Evolutionary conservation across 192 early-diverging fungal species (phyloP), one percentile per base, ranked within the genome.

Genomic region (Podila epigama): DNA sequence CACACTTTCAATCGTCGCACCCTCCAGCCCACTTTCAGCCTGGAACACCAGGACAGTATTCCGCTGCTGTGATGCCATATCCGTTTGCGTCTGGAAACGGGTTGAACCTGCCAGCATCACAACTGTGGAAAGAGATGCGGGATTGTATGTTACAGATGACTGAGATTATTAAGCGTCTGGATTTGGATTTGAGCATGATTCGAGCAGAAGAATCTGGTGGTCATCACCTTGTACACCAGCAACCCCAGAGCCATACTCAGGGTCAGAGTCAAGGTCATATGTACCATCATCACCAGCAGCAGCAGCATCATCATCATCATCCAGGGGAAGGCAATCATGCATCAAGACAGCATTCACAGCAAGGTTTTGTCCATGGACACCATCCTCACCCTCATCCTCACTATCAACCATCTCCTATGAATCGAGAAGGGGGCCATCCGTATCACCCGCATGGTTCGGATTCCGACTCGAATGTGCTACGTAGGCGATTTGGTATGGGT

Each of bases 71-170:
- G 20, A 12, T 56, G 27, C 48, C 63, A 16, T 56, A 53, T 25
- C 58, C 60, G 8, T 54, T 42, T 51, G 29, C 25, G 2, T 22
- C 58, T 15, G 60, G 51, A 29, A 31, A 36, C 31, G 35, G 35
- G 31, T n/a, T 25, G 0, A 18, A 27, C 25, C 13, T 63, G 20
- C 59, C 64, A n/a, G 54, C 60, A 12, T 56, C 65, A 1, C 72
- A 75, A 16, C 37, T 68, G 1, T 75, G 72, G 72, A 64, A 54
- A 18, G 72, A 75, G 34, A 68, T 75, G 64, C 60, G 61, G 29
- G 72, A 75, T 18, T 68, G 72, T 63, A 9, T 75, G 28, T 39
- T 75, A 29, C 72, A 75, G 44, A 75, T 75, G 72, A 75, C 72
- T 5, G 72, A 75, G 44, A 75, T 75, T 68, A 60, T 67, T 1